Base-by-base conservation (phyloP, 441 rosid genomes). In the Isatis lusitanica region DNA sequence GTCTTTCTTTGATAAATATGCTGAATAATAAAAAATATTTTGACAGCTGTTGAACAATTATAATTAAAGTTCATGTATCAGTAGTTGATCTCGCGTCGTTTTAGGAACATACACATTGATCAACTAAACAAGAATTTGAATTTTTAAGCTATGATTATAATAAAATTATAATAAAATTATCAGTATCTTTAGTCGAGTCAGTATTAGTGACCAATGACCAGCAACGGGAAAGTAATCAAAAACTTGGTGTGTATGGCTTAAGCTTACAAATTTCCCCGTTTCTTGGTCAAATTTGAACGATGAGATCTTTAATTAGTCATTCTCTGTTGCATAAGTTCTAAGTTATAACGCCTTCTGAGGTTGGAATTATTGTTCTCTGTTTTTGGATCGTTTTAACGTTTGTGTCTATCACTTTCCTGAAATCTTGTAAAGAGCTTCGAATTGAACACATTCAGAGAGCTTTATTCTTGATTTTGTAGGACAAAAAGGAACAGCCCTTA, bases 51-150 rank as follows among this genome's bases (percentile, higher is more conserved):
- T 24, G 57, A 1, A 26, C 2, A 26, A 13, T 4, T 26, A 52
- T 24, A 24, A 8, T 17, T 61, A 28, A 71, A 28, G 42, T 21
- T 40, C 42, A 35, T 64, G 33, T 55, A 38, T 31, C 33, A 26
- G 18, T 17, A 65, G 77, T 66, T 65, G 66, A 65, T 60, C 44
- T 74, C 66, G 35, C 66, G 77, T 66, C 72, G 59, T 38, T 58
- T 48, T 33, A 26, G 8, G 18, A 43, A 18, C 18, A 10, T 31
- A 31, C 24, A 31, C 24, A 46, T 44, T 26, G n/a, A 46, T 46
- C 65, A 46, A 43, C 76, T 64, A 55, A 10, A 55, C 18, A 35
- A 58, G 18, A 35, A 26, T 55, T 56, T 46, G 48, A 64, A 73
- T 63, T 40, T 52, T 9, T 39, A 40, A 6, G 31, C 33, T 16